Base-by-base conservation (phyloP, 2,329 filamentous ascomycete genomes). In the Magnaporthiopsis poae region DNA sequence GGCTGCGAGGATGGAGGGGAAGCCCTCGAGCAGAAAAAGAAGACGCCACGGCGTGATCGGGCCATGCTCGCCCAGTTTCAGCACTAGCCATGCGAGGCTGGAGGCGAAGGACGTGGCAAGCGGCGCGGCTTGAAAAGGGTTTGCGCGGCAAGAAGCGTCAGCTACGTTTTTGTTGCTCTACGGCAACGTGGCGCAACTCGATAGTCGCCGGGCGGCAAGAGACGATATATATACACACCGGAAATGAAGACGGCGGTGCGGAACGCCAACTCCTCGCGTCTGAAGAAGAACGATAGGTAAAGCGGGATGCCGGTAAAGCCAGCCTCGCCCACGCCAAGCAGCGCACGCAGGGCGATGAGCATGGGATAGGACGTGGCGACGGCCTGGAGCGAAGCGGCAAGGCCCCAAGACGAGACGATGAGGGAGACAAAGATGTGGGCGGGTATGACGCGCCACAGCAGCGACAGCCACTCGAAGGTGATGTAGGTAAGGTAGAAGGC, bases 181-280 rank as follows among this genome's bases (percentile, higher is more conserved):
- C 61, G 69, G 60, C 69, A 68, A 68, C 27, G 66, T 39, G 36
- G 27, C 66, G 67, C 62, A 67, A 66, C 8, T 68, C 68, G 11
- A 66, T 60, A 36, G 35, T 68, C n/a, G 67, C 25, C 5, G 18
- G 18, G 9, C n/a, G 29, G 4, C 69, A 64, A 56, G 21, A 13
- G 35, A 12, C 8, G 35, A 36, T 8, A 59, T 31, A 18, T 46
- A 29, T 7, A 73, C 77, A 63, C 72, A 82, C 80, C 91, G 0
- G 91, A 92, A 66, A 97, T 88, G 77, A 96, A 96, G 1, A 96
- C 83, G 29, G 92, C 93, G 0, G 90, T 95, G 56, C 93, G 82
- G 68, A 95, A 89, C 0, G 93, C 94, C 46, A 97, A 80, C 75
- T 98, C 94, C 61, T 85, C 78, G 52, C 84, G 76, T 71, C 81